phyloP scores from a whole-genome alignment of 805 yeast genomes.

The Yamadazyma kitorensis region DNA sequence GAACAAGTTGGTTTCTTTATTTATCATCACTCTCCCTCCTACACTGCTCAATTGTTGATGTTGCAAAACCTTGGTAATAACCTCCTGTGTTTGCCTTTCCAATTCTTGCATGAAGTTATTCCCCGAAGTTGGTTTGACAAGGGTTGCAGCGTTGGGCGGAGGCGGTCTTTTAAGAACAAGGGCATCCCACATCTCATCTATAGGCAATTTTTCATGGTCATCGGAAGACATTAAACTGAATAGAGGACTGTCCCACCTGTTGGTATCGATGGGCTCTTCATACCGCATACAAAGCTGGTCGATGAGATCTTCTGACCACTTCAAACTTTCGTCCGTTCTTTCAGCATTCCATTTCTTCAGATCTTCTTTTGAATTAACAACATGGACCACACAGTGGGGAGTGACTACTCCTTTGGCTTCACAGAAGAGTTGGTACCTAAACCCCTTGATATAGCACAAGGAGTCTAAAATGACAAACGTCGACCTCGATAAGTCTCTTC shows the following conservation, averaged over 20 bases:
- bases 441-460: conserved; percentile 88
- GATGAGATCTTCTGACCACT: conserved; percentile 66
- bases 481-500: conserved; percentile 66
- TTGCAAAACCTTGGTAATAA: conserved; percentile 60
- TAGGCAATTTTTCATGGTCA: conserved; percentile 50
- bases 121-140: conserved; percentile 75
- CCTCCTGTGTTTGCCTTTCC: conserved; percentile 66
- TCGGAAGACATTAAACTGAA: conserved; percentile 60
- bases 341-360: conserved; percentile 61
- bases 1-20: conserved; percentile 39
- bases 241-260: conserved; percentile 93
- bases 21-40: conserved; percentile 51
- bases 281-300: conserved; percentile 75
- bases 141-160: conserved; percentile 82
- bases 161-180: conserved; percentile 59
- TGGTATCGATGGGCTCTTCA: conserved; percentile 86
- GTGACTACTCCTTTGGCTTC: conserved; percentile 86
- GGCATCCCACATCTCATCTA: conserved; percentile 66
- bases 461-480: conserved; percentile 83
- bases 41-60: conserved; percentile 52
- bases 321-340: conserved; percentile 20
- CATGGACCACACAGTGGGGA: conserved; percentile 78
- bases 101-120: conserved; percentile 74
- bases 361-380: conserved; percentile 61
- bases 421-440: conserved; percentile 89